Conservation (phyloP, 352 stramenopile species). For the Globisporangium apiculatum region DNA sequence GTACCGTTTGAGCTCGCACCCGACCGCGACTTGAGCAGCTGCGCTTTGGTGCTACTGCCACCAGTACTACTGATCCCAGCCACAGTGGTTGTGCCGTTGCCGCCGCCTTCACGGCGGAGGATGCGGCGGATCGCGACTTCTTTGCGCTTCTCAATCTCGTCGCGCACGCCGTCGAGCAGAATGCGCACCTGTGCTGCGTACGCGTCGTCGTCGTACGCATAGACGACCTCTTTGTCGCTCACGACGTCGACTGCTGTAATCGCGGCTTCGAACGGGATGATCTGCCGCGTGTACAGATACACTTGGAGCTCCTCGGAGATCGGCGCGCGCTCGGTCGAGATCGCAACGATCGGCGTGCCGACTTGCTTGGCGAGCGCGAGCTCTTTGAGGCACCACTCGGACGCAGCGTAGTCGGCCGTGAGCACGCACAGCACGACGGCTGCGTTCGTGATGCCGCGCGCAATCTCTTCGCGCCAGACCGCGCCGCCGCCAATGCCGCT, state of each 20-base stretch:
- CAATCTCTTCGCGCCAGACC: constrained; percentile 81
- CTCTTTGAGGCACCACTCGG: constrained; percentile 83
- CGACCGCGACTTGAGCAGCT: constrained; percentile 57
- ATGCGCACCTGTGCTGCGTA: constrained; percentile 70
- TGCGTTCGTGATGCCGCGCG: constrained; percentile 68
- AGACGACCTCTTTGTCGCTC: constrained; percentile 67
- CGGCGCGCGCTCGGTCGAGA: constrained; percentile 57
- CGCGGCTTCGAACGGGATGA: constrained; percentile 67
- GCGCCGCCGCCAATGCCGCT: constrained; percentile 73
- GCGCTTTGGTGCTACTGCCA: constrained; percentile 20
- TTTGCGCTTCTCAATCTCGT: constrained; percentile 78
- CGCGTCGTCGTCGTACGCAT: constrained; percentile 70
- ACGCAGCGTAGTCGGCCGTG: constrained; percentile 72
- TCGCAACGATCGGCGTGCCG: constrained; percentile 63
- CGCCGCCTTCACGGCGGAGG: constrained; percentile 14
- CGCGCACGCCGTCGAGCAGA: constrained; percentile 69
- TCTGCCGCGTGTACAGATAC: constrained; percentile 78
- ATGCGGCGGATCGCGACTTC: constrained; percentile 46
- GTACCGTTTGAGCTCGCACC: constrained; percentile 21
- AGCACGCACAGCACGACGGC: constrained; percentile 69
- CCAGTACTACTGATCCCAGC: constrained; percentile 28
- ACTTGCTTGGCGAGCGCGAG: constrained; percentile 76
- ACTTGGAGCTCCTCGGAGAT: constrained; percentile 76
- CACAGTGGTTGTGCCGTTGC: background rate
- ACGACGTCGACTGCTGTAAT: constrained; percentile 50